Conservation (phyloP, 345 rosid species). For the Laguncularia racemosa region DNA sequence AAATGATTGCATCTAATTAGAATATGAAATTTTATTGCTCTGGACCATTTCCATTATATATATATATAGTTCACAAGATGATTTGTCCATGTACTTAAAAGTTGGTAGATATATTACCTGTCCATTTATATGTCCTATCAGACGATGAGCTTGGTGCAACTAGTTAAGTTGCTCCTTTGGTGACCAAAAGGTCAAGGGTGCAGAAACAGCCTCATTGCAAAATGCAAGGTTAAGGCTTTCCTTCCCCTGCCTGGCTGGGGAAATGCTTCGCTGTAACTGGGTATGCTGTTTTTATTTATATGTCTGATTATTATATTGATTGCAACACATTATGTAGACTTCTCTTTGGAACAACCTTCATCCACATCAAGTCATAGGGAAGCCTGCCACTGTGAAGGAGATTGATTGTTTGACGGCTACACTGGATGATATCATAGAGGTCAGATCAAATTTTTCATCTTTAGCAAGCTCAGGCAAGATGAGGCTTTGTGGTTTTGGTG, state of each 20-base stretch:
- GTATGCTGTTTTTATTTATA: not conserved
- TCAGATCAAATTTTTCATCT: constrained; percentile 53
- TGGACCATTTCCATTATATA: no score
- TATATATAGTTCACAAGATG: no score
- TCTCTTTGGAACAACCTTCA: constrained; percentile 91
- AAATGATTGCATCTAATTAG: no score
- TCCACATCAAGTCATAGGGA: constrained; percentile 84
- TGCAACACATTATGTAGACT: constrained; percentile 37
- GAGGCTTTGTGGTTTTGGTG: constrained; percentile 73
- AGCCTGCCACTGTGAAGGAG: constrained; percentile 61
- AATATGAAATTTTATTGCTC: no score
- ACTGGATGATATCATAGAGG: constrained; percentile 56
- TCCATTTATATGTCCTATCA: no score
- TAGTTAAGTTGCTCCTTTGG: not conserved
- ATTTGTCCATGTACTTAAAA: no score
- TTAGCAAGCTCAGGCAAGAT: constrained; percentile 34
- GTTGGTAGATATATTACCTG: no score
- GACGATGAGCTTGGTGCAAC: not conserved
- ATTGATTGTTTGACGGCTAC: constrained; percentile 84
- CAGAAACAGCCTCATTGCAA: no score
- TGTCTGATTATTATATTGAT: not conserved
- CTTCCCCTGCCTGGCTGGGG: no score
- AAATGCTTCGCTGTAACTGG: no score
- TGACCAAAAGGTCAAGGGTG: no score
- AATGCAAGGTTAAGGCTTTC: no score